phyloP scores from a whole-genome alignment of 129 eudicot species.

The Logfia minima region DNA sequence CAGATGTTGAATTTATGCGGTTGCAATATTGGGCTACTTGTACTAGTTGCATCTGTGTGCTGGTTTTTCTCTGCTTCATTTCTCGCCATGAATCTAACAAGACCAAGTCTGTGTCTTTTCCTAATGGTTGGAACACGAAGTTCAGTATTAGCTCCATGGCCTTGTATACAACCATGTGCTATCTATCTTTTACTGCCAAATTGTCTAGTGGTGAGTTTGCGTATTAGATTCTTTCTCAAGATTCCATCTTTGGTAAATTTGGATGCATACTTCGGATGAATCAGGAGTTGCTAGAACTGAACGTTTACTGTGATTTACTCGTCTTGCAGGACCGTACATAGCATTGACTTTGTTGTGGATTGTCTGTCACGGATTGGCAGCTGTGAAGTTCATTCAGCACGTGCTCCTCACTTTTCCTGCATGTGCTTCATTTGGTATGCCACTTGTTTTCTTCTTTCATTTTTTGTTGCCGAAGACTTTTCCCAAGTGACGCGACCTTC shows the following conservation, averaged over 20 bases:
- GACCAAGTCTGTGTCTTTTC: conserved; percentile 20
- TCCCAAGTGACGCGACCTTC: not conserved
- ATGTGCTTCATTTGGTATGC: conserved; percentile 84
- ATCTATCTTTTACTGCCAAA: conserved; percentile 39
- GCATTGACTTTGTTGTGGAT: conserved; percentile 56
- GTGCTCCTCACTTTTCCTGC: conserved; percentile 70
- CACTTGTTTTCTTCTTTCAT: not conserved
- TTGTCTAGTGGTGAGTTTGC: conserved; percentile 37
- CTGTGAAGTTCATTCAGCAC: conserved; percentile 66
- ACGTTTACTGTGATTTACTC: not conserved
- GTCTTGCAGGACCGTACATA: conserved; percentile 47
- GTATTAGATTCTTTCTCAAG: not conserved
- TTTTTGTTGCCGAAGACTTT: not conserved
- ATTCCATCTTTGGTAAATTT: not conserved
- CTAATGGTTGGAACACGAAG: conserved; percentile 29
- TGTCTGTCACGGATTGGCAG: conserved; percentile 60
- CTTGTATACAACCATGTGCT: conserved; percentile 43
- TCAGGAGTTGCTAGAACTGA: not conserved
- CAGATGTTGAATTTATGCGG: conserved; percentile 62
- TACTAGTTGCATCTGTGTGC: conserved; percentile 59
- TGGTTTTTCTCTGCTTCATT: conserved; percentile 50
- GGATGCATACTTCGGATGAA: not conserved
- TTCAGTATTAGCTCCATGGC: conserved; percentile 39
- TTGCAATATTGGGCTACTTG: conserved; percentile 70
- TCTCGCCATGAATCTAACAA: conserved; percentile 25